Conservation (phyloP, 2,329 filamentous ascomycete genomes). For the Pseudodiploospora longispora region DNA sequence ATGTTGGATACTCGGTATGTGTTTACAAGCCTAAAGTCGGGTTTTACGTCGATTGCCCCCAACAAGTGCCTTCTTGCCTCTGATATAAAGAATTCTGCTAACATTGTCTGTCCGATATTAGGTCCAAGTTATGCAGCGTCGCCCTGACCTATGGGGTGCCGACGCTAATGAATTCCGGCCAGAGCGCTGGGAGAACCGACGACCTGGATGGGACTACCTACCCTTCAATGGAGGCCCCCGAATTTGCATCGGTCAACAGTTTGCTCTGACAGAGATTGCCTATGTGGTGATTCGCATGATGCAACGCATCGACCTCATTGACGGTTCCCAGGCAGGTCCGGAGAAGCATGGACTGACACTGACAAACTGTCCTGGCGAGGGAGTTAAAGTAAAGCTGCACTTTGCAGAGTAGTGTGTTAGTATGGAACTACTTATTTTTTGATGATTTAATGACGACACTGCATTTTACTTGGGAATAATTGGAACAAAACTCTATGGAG, state of each 20-base stretch:
- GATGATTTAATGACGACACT: too few relatives aligned
- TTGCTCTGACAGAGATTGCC: constrained; percentile 16
- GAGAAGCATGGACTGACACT: constrained; percentile 13
- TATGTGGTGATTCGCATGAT: constrained; percentile 16
- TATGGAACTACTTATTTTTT: too few relatives aligned
- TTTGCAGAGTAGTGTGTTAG: constrained; percentile 6
- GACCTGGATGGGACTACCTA: constrained; percentile 18
- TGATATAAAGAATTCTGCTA: too few relatives aligned
- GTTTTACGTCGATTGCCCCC: too few relatives aligned
- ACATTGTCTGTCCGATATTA: neutral
- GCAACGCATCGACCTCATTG: constrained; percentile 14
- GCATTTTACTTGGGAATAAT: too few relatives aligned
- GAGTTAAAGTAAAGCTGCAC: constrained; percentile 14
- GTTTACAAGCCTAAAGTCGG: neutral
- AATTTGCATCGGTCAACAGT: constrained; percentile 21
- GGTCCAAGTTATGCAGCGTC: constrained; percentile 28
- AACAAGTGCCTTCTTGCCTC: too few relatives aligned
- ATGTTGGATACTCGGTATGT: constrained; percentile 28
- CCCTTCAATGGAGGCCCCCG: constrained; percentile 20
- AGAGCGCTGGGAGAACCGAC: constrained; percentile 26
- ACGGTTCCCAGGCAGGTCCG: constrained; percentile 12
- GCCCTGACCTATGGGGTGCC: constrained; percentile 29
- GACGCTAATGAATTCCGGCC: constrained; percentile 33
- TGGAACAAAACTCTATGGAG: too few relatives aligned
- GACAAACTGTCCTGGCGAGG: constrained; percentile 13